These are phyloP conservation scores for Aureobasidium sp. DNA, from an alignment of 2,329 filamentous ascomycete genomes.

Conservation along the genomic window DNA sequence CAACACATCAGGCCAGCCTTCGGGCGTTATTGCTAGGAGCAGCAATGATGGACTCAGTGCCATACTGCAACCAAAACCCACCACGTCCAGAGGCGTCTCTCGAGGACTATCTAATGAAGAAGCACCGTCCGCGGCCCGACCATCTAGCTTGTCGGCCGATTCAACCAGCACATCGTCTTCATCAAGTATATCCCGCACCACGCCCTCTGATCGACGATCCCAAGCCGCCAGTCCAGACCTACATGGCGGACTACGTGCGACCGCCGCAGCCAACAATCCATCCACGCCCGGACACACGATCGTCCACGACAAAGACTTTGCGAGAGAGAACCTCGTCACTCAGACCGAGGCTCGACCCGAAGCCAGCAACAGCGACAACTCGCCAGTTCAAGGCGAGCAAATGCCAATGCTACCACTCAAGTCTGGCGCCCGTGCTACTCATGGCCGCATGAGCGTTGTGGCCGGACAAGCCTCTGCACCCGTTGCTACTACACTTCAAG, in stretches of 20 bases:
- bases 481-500: no score
- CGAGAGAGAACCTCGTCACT: not conserved
- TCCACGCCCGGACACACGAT: not conserved
- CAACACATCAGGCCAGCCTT: not conserved
- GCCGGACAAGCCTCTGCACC: no score
- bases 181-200: not conserved
- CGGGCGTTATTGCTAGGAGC: not conserved
- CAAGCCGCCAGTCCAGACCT: not conserved
- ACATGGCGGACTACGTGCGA: not conserved
- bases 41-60: not conserved
- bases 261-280: not conserved
- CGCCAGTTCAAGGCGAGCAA: not conserved
- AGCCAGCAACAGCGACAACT: not conserved
- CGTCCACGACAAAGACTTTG: not conserved
- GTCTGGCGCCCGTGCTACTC: not conserved
- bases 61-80: no score
- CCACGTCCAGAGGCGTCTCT: not conserved
- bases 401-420: not conserved
- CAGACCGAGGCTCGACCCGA: not conserved
- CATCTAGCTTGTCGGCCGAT: constrained; percentile 3
- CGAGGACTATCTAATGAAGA: not conserved
- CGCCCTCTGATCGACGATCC: not conserved
- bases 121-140: not conserved
- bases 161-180: constrained; percentile 7
- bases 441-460: not conserved